Conservation (phyloP, 371 early-diverging fungal species). For the Rhizomucor miehei region DNA sequence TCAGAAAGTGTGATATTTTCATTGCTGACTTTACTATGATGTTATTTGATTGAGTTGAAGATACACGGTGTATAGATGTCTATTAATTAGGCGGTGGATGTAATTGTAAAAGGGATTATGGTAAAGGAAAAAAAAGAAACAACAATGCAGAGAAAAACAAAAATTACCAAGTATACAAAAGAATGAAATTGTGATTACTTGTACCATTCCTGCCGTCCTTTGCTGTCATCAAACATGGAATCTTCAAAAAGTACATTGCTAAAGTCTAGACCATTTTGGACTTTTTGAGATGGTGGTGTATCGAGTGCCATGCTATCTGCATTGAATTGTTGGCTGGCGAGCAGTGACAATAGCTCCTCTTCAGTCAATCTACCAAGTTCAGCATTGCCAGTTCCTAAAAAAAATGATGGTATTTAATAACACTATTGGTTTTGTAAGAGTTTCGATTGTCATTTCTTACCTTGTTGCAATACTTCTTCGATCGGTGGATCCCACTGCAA, state of each 20-base stretch:
- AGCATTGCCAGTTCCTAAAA: background rate
- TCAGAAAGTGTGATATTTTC: too few species aligned
- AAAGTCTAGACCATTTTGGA: background rate
- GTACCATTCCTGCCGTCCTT: background rate
- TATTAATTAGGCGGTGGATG: background rate
- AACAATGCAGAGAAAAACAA: background rate
- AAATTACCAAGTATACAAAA: background rate
- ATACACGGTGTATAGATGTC: too few species aligned
- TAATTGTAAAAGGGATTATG: background rate
- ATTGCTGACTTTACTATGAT: too few species aligned
- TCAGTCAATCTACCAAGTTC: background rate
- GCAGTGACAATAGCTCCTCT: background rate
- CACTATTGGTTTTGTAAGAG: background rate
- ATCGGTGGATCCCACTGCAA: conserved; percentile 7
- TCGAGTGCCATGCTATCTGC: background rate
- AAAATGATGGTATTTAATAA: background rate
- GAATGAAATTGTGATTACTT: background rate
- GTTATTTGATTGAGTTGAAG: too few species aligned
- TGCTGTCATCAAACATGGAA: background rate
- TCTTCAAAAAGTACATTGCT: background rate
- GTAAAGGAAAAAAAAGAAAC: background rate
- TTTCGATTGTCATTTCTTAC: background rate
- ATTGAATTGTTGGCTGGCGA: background rate
- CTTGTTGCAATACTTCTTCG: conserved; percentile 11
- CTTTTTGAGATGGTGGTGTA: background rate